phyloP scores from a whole-genome alignment of 805 yeast species.

The Yarrowia sp. region DNA sequence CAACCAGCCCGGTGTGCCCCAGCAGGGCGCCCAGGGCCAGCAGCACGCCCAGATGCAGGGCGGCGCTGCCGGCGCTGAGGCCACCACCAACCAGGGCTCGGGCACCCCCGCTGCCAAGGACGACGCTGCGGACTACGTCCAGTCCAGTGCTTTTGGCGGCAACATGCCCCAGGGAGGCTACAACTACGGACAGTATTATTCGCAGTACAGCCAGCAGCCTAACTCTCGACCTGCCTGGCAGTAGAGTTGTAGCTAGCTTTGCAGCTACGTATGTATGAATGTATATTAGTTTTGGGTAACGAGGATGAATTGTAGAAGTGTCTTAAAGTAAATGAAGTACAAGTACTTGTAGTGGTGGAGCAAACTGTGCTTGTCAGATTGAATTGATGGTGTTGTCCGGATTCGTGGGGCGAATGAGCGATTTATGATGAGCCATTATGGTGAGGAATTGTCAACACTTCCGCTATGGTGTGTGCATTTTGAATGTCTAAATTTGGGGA shows the following conservation, averaged over 20 bases:
- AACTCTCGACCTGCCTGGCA: constrained; percentile 22
- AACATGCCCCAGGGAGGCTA: constrained; percentile 23
- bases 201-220: constrained; percentile 25
- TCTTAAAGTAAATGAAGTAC: too few species aligned
- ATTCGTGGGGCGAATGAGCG: too few species aligned
- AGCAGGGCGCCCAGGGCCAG: constrained; percentile 16
- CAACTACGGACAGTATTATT: constrained; percentile 25
- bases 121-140: not conserved
- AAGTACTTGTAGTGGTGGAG: too few species aligned
- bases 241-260: not conserved
- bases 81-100: not conserved
- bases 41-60: not conserved
- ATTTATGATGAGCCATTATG: too few species aligned
- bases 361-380: too few species aligned
- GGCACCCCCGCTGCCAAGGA: constrained; percentile 15
- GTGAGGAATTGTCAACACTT: too few species aligned
- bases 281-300: constrained; percentile 19
- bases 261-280: constrained; percentile 1
- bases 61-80: not conserved
- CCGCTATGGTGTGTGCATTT: too few species aligned
- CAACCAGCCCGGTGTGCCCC: constrained; percentile 15
- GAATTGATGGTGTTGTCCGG: too few species aligned
- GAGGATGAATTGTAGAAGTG: too few species aligned
- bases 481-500: too few species aligned
- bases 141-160: constrained; percentile 11